Evolutionary conservation across 768 basidiomycete species (phyloP).

Genomic region (Scleroderma bovista): DNA sequence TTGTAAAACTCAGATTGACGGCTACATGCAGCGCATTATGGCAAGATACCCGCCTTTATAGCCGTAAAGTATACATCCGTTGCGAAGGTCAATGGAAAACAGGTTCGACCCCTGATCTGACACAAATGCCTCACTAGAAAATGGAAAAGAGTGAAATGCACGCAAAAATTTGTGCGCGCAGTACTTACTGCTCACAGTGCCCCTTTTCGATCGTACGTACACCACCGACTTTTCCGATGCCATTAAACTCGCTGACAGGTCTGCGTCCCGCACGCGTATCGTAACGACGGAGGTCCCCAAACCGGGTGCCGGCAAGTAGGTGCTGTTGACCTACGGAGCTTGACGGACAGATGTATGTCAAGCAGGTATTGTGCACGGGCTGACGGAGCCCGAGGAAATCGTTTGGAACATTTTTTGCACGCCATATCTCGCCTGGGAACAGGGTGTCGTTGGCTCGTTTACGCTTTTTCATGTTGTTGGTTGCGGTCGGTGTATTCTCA

Average conservation of each 20-base stretch:
- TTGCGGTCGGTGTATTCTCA: slow-evolving; percentile 8
- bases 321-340: slow-evolving; percentile 35
- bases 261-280: slow-evolving; percentile 66
- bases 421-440: slow-evolving; percentile 74
- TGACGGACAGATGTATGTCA: slow-evolving; percentile 51
- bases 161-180: background rate
- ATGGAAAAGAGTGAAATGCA: slow-evolving; percentile 2
- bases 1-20: background rate
- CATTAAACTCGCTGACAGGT: slow-evolving; percentile 65
- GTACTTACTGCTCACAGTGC: slow-evolving; percentile 55
- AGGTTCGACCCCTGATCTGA: slow-evolving; percentile 62
- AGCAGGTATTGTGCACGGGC: slow-evolving; percentile 68
- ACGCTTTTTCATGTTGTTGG: slow-evolving; percentile 36
- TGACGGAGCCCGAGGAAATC: slow-evolving; percentile 71
- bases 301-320: slow-evolving; percentile 64
- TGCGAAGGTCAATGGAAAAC: slow-evolving; percentile 63
- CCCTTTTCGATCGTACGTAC: slow-evolving; percentile 57
- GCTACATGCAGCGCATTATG: background rate
- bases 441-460: slow-evolving; percentile 53
- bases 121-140: slow-evolving; percentile 59
- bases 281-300: slow-evolving; percentile 72
- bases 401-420: slow-evolving; percentile 82
- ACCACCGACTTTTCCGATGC: slow-evolving; percentile 55
- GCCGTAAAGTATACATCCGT: slow-evolving; percentile 55
- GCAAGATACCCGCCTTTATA: slow-evolving; percentile 50